Conservation (phyloP, 2,329 filamentous ascomycete genomes). For the Phialemoniopsis sp. region DNA sequence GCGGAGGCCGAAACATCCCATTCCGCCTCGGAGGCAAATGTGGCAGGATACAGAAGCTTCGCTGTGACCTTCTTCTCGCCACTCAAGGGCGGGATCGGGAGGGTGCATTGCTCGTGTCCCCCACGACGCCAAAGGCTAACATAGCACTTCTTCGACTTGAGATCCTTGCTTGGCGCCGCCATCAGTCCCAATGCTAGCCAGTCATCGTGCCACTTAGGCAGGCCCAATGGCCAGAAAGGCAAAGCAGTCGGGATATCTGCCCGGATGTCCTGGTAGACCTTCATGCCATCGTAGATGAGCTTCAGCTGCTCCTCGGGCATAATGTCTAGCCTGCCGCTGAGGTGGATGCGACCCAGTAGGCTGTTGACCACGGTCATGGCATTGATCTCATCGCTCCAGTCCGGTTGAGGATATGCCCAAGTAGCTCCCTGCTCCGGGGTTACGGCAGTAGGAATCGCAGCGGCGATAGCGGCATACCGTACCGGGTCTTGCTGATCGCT, state of each 20-base stretch:
- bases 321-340: constrained; percentile 22
- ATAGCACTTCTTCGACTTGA: constrained; percentile 1
- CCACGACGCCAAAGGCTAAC: constrained; percentile 11
- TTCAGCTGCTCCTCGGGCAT: constrained; percentile 15
- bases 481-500: constrained; percentile 28
- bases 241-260: constrained; percentile 10
- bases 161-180: constrained; percentile 1
- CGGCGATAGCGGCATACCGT: constrained; percentile 23
- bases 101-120: constrained; percentile 1
- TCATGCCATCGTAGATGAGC: constrained; percentile 21
- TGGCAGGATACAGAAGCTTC: constrained; percentile 7
- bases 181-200: constrained; percentile 22
- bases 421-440: constrained; percentile 26
- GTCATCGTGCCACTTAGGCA: constrained; percentile 23
- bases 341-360: constrained; percentile 22
- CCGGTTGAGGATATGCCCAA: constrained; percentile 28
- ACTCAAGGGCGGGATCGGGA: constrained; percentile 3
- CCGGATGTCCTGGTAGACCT: constrained; percentile 20
- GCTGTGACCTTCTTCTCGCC: background rate
- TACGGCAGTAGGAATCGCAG: constrained; percentile 23
- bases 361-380: constrained; percentile 26
- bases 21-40: constrained; percentile 1
- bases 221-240: constrained; percentile 26
- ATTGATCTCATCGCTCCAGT: constrained; percentile 26
- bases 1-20: constrained; percentile 2